These are phyloP conservation scores for Linderina pennispora DNA, from an alignment of 192 early-diverging fungal genomes.

Conservation along the genomic window DNA sequence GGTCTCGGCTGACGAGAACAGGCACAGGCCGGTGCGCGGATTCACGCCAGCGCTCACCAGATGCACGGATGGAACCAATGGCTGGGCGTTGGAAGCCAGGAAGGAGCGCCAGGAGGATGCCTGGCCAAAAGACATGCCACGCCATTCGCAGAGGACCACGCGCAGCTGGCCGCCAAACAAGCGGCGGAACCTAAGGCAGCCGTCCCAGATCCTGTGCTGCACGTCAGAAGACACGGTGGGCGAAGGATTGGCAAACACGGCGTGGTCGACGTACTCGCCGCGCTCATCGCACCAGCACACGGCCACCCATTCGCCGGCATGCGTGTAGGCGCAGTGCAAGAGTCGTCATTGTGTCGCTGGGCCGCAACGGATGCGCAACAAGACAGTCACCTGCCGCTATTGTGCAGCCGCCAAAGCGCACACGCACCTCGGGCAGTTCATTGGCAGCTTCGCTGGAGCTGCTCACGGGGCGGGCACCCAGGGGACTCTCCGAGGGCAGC, in stretches of 20 bases:
- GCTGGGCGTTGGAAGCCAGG: not conserved
- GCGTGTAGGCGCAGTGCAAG: constrained; percentile 36
- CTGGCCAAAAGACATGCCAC: constrained; percentile 17
- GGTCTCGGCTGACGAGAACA: not conserved
- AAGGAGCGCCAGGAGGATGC: constrained; percentile 21
- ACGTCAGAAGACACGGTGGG: constrained; percentile 3
- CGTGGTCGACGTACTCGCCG: constrained; percentile 43
- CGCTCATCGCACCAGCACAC: constrained; percentile 47
- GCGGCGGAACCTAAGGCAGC: constrained; percentile 27
- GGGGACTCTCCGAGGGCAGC: too few relatives aligned
- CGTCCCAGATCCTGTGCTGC: constrained; percentile 27
- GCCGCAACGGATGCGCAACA: constrained; percentile 21
- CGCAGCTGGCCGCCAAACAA: constrained; percentile 27
- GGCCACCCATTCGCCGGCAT: constrained; percentile 12
- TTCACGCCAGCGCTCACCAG: constrained; percentile 19
- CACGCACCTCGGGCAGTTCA: constrained; percentile 25
- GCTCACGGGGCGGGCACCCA: too few relatives aligned
- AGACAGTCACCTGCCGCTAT: constrained; percentile 19
- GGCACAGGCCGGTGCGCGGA: constrained; percentile 14
- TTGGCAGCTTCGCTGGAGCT: constrained; percentile 4
- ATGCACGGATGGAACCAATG: constrained; percentile 2
- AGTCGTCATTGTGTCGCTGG: constrained; percentile 17
- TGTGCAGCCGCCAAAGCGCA: too few relatives aligned
- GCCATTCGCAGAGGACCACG: constrained; percentile 35
- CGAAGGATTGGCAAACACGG: constrained; percentile 10